phyloP scores from a whole-genome alignment of 2,329 filamentous ascomycete species.

The Massarina eburnea region DNA sequence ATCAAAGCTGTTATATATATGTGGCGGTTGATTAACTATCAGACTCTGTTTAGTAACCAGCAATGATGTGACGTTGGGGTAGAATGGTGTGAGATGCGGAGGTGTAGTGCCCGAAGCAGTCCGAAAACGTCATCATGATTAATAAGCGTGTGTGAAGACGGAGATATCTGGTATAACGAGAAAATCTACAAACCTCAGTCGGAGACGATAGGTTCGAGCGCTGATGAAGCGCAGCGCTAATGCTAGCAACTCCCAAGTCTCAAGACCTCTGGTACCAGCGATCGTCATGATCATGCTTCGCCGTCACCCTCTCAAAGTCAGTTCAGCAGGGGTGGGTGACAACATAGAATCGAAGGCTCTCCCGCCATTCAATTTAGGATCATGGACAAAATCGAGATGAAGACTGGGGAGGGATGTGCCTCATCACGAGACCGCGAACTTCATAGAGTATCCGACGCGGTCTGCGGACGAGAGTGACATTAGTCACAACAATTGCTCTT shows the following conservation, averaged over 20 bases:
- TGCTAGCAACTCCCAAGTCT: too few relatives aligned
- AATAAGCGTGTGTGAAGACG: conserved; percentile 6
- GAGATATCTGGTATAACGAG: too few relatives aligned
- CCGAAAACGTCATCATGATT: conserved; percentile 14
- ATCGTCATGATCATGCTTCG: too few relatives aligned
- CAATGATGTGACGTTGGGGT: conserved; percentile 7
- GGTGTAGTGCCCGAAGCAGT: not conserved
- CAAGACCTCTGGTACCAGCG: too few relatives aligned
- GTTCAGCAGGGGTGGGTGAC: too few relatives aligned
- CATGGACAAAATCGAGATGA: too few relatives aligned
- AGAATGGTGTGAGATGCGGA: conserved; percentile 6
- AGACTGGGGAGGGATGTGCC: conserved; percentile 57
- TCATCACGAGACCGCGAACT: conserved; percentile 82
- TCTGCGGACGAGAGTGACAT: conserved; percentile 75
- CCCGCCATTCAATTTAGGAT: too few relatives aligned
- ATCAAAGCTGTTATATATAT: conserved; percentile 2
- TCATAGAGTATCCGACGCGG: conserved; percentile 68
- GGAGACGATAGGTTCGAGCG: too few relatives aligned
- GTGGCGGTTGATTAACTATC: conserved; percentile 9
- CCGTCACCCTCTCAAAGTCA: too few relatives aligned
- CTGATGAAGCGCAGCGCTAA: too few relatives aligned
- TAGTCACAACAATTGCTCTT: conserved; percentile 67
- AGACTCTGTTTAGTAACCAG: conserved; percentile 4
- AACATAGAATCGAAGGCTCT: too few relatives aligned
- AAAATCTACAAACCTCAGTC: too few relatives aligned